Base-by-base conservation (phyloP, 768 basidiomycete species). In the Tulasnella sp. region DNA sequence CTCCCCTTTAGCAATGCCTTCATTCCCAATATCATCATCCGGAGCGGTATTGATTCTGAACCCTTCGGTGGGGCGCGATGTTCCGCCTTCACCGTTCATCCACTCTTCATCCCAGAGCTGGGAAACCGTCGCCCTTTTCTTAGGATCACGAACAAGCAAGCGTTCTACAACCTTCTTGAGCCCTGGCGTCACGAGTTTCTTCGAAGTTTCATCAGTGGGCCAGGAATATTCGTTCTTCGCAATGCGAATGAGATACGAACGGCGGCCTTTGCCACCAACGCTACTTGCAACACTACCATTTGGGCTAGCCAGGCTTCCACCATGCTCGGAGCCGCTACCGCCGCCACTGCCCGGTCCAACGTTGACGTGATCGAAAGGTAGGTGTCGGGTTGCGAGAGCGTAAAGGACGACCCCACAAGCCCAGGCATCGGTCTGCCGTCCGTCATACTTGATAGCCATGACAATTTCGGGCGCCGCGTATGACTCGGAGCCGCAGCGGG, bases 391-490 rank as follows among this genome's bases (percentile, higher is more conserved):
- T 10, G 91, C 87, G 73, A 96, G 86, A 46, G 92, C 93, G 83
- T 90, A 97, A 16, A 96, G 84, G 72, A 95, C 93, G n/a, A 95
- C 91, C 0, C 94, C 94, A 81, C 91, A 90, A 13, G 94, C 93
- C 95, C 95, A 96, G 16, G 91, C 90, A 83, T 96, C 95, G 74
- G 93, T 95, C 82, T 91, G 88, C 18, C 93, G 87, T 2, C 93
- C 93, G 83, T 97, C 94, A 84, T 96, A 96, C 42, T 87, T 85
- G 71, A 86, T 85, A 40, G 86, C 87, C 81, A 90, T 88, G 37
- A 92, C 88, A 26, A 93, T 86, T 82, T 93, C 92, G 0, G 92
- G 92, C 10, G 94, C 93, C 7, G 94, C 93, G 84, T 96, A 96
- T 0, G 91, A 92, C 83, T 97, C 94, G 39, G 91, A 92, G 7